phyloP scores from a whole-genome alignment of 306 rosid genomes.

The Senna tora region DNA sequence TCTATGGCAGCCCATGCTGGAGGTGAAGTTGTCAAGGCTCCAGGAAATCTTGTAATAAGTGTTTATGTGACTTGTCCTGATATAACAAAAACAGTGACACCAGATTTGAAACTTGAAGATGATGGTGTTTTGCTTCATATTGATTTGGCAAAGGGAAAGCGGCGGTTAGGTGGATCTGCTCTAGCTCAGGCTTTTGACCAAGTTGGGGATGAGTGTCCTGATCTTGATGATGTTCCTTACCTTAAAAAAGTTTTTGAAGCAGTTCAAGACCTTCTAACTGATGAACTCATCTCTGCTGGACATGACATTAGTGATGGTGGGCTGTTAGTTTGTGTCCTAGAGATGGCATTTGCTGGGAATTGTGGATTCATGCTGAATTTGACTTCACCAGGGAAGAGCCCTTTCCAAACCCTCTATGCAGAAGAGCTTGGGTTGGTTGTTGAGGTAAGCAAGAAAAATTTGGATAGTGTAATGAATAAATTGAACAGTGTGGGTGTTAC shows the following conservation, averaged over 20 bases:
- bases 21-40: conserved; percentile 88
- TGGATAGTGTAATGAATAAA: conserved; percentile 52
- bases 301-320: conserved; percentile 98
- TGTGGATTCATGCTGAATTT: conserved; percentile 65
- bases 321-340: conserved; percentile 69
- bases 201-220: conserved; percentile 79
- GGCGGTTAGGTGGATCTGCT: conserved; percentile 89
- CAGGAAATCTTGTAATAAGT: conserved; percentile 92
- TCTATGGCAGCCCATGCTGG: conserved; percentile 91
- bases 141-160: conserved; percentile 79
- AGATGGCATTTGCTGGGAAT: conserved; percentile 96
- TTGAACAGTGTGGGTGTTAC: conserved; percentile 53
- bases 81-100: conserved; percentile 87
- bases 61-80: conserved; percentile 91
- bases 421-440: conserved; percentile 87
- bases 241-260: conserved; percentile 80
- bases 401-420: conserved; percentile 72
- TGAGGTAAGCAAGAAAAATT: conserved; percentile 73
- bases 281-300: conserved; percentile 82
- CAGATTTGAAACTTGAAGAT: conserved; percentile 79
- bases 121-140: conserved; percentile 81
- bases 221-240: conserved; percentile 78
- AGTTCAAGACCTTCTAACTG: conserved; percentile 69
- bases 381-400: conserved; percentile 59
- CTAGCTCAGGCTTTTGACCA: conserved; percentile 91